Evolutionary conservation across 768 basidiomycete genomes (phyloP), one percentile per base, ranked within the genome.

Genomic region (Dentipellis sp.): DNA sequence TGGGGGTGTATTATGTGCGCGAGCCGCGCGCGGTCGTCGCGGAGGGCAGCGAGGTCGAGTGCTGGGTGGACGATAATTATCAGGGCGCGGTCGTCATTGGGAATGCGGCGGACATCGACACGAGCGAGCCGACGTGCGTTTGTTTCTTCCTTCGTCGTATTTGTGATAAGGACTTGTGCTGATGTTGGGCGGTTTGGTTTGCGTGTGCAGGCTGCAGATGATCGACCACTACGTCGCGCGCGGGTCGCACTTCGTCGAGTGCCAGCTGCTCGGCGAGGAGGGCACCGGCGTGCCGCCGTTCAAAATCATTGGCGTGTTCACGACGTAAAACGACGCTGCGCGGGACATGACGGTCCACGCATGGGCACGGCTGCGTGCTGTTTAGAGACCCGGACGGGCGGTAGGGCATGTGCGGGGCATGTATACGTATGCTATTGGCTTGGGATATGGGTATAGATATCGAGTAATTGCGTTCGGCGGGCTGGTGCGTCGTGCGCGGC

Each of bases 21-120:
- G 91, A 93, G 59, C 86, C 91, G 10, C 71, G 76, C 50, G 65
- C 64, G 22, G 67, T 73, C 16, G 74, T 82, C 37, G 83, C 80
- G 5, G 74, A 66, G 58, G 87, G 90, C 35, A 84, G 84, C 62
- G 77, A 79, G 53, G 75, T 94, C 3, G 82, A 89, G 64, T 98
- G 97, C 68, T 98, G 95, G 95, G 97, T 99, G 35, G 97, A 99
- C 68, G 94, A 99, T 68, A 99, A 99, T 67, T 81, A 84, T 60
- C 71, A 64, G 0, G 95, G 97, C 4, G 85, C 83, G 29, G 81
- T 81, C 58, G 77, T 83, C 42, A 76, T 97, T 56, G 81, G 84
- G 68, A 94, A 97, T 65, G 82, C 81, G 1, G 90, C 77, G 3
- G 81, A 87, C 56, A 72, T 84, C 6, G 74, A 71, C 3, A 81